Percentiles rank a stretch among this genome's conserved stretches.
phyloP scores from a whole-genome alignment of 768 basidiomycete species.

The Scleroderma citrinum region DNA sequence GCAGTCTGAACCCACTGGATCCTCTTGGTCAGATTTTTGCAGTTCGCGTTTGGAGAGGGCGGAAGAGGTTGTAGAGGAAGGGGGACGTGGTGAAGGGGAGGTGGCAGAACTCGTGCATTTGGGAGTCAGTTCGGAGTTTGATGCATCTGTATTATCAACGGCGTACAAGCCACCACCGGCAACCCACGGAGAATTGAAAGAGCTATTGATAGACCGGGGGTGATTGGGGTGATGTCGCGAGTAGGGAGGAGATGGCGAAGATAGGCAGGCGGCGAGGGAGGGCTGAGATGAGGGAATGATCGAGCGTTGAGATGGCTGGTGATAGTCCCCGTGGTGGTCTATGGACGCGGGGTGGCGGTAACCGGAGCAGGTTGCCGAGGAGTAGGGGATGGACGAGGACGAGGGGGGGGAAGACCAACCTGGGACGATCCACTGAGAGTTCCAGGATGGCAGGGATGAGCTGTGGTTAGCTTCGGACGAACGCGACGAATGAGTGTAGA shows the following conservation, averaged over 20 bases:
- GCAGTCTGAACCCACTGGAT: slow-evolving; percentile 20
- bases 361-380: neutral
- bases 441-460: slow-evolving; percentile 6
- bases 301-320: slow-evolving; percentile 13
- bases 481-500: slow-evolving; percentile 19
- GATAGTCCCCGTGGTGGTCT: slow-evolving; percentile 17
- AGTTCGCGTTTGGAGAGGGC: slow-evolving; percentile 14
- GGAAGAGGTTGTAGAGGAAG: slow-evolving; percentile 27
- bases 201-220: slow-evolving; percentile 9
- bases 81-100: slow-evolving; percentile 31
- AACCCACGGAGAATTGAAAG: slow-evolving; percentile 19
- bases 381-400: slow-evolving; percentile 13
- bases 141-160: slow-evolving; percentile 27
- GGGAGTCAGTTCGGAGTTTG: slow-evolving; percentile 30
- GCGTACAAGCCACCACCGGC: slow-evolving; percentile 26
- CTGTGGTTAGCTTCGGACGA: slow-evolving; percentile 6
- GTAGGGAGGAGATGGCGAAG: slow-evolving; percentile 8
- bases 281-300: slow-evolving; percentile 11
- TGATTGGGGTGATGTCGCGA: slow-evolving; percentile 14
- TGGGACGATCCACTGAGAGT: slow-evolving; percentile 4
- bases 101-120: slow-evolving; percentile 25
- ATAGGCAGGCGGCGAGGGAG: slow-evolving; percentile 14
- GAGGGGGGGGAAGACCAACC: slow-evolving; percentile 15
- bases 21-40: slow-evolving; percentile 30
- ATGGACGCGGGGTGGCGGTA: slow-evolving; percentile 22